A percentile compares a stretch with the other conserved stretches of the same genome.
Evolutionary conservation across 441 rosid species (phyloP).

Genomic region (Euphorbia corollata): DNA sequence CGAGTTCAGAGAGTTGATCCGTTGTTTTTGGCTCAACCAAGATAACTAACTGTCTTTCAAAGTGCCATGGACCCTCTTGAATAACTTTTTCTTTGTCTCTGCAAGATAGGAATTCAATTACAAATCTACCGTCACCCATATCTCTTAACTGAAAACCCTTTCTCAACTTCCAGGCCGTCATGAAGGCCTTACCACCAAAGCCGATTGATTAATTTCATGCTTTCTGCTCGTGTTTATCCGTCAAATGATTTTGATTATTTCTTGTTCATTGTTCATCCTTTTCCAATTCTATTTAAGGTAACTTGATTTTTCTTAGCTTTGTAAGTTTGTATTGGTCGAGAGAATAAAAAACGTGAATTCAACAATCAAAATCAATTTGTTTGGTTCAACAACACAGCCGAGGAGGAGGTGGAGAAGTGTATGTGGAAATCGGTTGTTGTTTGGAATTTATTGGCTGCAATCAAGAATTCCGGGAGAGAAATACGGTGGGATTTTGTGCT

Average conservation of each 20-base stretch:
- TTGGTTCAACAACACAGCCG: no score
- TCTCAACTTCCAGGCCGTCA: background rate
- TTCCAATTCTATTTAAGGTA: no score
- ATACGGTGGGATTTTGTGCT: slow-evolving; percentile 45
- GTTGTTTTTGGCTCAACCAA: background rate
- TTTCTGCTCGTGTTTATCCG: no score
- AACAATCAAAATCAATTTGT: no score
- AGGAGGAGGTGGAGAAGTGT: slow-evolving; percentile 24
- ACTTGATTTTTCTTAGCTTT: no score
- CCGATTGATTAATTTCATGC: no score
- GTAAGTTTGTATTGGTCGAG: no score
- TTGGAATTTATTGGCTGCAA: slow-evolving; percentile 30
- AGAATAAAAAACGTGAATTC: no score
- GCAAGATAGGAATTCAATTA: background rate
- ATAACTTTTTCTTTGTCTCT: background rate
- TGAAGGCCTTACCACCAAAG: no score
- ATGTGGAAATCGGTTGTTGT: slow-evolving; percentile 41
- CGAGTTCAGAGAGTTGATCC: background rate
- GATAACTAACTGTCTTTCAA: background rate
- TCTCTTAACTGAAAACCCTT: background rate
- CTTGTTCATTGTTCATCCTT: no score
- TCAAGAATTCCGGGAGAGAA: slow-evolving; percentile 35
- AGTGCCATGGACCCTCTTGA: background rate
- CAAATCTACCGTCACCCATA: background rate
- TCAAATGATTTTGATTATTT: no score